A percentile compares a stretch with the other conserved stretches of the same genome.
Conservation (phyloP, 2,329 filamentous ascomycete species). For the Microthyrium microscopicum region DNA sequence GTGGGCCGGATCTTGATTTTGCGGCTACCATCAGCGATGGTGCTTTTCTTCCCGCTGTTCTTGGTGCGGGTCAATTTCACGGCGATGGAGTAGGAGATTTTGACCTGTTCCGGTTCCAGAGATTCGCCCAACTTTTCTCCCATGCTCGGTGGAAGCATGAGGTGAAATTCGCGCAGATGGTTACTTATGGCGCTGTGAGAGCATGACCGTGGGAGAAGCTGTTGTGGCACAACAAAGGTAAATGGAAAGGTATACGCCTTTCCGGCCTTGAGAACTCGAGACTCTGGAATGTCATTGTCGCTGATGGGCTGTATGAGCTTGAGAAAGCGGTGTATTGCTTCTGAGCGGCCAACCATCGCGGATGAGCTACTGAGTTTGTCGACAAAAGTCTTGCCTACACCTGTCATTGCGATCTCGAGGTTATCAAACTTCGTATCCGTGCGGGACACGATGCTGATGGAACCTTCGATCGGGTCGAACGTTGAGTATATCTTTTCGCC, state of each 20-base stretch:
- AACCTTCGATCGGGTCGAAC: slow-evolving; percentile 39
- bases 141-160: slow-evolving; percentile 43
- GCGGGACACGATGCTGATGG: slow-evolving; percentile 31
- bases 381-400: slow-evolving; percentile 34
- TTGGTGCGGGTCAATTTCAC: slow-evolving; percentile 27
- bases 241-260: slow-evolving; percentile 44
- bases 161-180: slow-evolving; percentile 37
- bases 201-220: slow-evolving; percentile 43
- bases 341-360: slow-evolving; percentile 31
- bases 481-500: too few relatives aligned
- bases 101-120: slow-evolving; percentile 44
- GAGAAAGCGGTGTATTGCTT: slow-evolving; percentile 43
- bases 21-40: slow-evolving; percentile 33
- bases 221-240: slow-evolving; percentile 44
- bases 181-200: slow-evolving; percentile 33
- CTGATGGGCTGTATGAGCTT: slow-evolving; percentile 44
- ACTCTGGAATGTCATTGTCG: slow-evolving; percentile 34
- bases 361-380: slow-evolving; percentile 36
- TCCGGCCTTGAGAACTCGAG: slow-evolving; percentile 37
- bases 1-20: slow-evolving; percentile 44
- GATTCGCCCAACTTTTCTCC: slow-evolving; percentile 45
- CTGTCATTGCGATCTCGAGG: slow-evolving; percentile 40
- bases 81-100: slow-evolving; percentile 39
- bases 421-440: slow-evolving; percentile 40
- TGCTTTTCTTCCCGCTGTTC: slow-evolving; percentile 19